Evolutionary conservation across 129 eudicot species (phyloP), one percentile per base, ranked within the genome.

Genomic region (Helianthus tuberosus): DNA sequence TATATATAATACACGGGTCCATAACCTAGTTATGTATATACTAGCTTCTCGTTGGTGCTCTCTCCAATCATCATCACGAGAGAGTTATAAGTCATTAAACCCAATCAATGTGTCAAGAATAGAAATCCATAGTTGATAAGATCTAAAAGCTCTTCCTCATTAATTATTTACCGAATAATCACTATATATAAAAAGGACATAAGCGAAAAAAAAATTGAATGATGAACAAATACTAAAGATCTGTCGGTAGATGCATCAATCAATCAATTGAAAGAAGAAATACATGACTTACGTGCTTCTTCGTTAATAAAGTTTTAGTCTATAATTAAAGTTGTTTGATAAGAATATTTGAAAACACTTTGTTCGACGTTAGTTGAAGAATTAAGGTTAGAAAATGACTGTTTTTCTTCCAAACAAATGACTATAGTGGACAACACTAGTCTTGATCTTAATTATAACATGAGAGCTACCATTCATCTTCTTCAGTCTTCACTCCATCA

Each of bases 381-480:
- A 64, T 66, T 75, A 75, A 64, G 79, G 72, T 75, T 51, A 51
- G 79, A 75, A 75, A 75, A 75, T 52, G 79, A 75, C 79, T 75
- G 74, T 36, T 74, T 71, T 17, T 66, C 79, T 54, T 55, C 59
- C 80, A 54, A 53, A 66, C 58, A 27, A 66, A 54, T 66, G 68
- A 41, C 5, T 64, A 64, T 29, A 63, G 17, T 29, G 48, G 59
- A 9, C 47, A 35, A 73, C 35, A 8, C 35, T 43, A 66, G 73
- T 75, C 60, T 75, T 75, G 36, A 57, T 64, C 29, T 25, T 25
- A 65, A 75, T 66, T 11, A 55, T 66, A 43, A 43, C 63, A 46
- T 64, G 80, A 76, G 50, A 25, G 62, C 52, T 76, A 76, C 80
- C 61, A 58, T 17, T 61, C 69, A 76, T 55, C 32, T 20, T 55